Base-by-base conservation (phyloP, 2,329 filamentous ascomycete genomes). In the Niveomyces coronatus region DNA sequence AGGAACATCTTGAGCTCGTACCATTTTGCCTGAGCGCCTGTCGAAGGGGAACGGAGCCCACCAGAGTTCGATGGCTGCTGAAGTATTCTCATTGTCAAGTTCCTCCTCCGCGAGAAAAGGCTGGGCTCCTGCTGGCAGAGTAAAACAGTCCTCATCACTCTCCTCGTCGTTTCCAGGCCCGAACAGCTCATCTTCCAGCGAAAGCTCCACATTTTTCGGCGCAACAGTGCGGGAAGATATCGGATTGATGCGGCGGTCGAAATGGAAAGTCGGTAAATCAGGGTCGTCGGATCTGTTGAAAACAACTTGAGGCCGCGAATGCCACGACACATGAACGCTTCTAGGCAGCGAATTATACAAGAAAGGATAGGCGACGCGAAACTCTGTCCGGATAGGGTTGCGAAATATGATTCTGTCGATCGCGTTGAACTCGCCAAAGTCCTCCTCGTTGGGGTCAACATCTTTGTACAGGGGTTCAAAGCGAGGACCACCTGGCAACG, bases 331-430 rank as follows among this genome's bases (percentile, higher is more conserved):
- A 56, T 89, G 85, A 20, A 98, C 91, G 53, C 91, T 96, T 51
- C 93, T 75, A 2, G 91, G 93, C 5, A 98, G 71, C 14, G 89
- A 94, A 58, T 98, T 98, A 66, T 98, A 98, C 5, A 98, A 70
- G 57, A 82, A 95, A 1, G 91, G 91, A 57, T 85, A 96, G 1
- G 87, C 87, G 30, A 98, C 91, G 31, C 89, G 79, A 53, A 93
- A 95, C 62, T 98, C 91, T 8, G 89, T 98, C 49, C 89, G 79
- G 47, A 96, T 93, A 1, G 89, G 88, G 32, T 84, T 82, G 47
- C 91, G 83, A 71, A 98, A 98, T 49, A 98, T 98, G 62, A 98
- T 98, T 49, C 93, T 85, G 54, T 98, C 91, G 51, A 98, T 98
- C 23, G 91, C 91, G 55, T 98, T 98, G 71, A 98, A 98, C 61